phyloP scores from a whole-genome alignment of 306 rosid species.

The Lathyrus aphaca region DNA sequence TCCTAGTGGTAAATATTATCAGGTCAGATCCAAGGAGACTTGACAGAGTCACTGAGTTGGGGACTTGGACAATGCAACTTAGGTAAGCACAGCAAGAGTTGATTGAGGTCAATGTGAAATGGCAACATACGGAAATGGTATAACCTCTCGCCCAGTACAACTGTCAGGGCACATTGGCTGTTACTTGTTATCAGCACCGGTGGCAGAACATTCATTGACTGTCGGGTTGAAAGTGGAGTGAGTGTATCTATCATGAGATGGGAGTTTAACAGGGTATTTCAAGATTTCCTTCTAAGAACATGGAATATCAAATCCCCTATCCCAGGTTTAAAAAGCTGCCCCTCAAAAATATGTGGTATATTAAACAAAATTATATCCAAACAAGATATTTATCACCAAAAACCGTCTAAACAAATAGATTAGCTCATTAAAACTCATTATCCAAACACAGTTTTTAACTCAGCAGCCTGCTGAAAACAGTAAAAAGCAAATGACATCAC shows the following conservation, averaged over 20 bases:
- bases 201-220: background rate
- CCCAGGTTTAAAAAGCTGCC: background rate
- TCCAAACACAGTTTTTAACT: background rate
- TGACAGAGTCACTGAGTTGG: background rate
- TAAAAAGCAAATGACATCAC: conserved; percentile 24
- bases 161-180: background rate
- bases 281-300: background rate
- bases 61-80: background rate
- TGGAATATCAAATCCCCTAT: background rate
- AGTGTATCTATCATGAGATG: background rate
- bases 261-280: background rate
- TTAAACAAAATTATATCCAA: background rate
- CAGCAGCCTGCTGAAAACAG: background rate
- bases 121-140: background rate
- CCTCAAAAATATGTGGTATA: background rate
- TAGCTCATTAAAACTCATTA: background rate
- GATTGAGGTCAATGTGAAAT: background rate
- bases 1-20: background rate
- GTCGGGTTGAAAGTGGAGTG: background rate
- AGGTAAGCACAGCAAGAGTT: background rate
- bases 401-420: background rate
- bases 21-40: background rate
- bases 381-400: background rate
- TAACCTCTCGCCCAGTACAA: background rate
- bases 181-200: background rate